Evolutionary conservation across 2,329 filamentous ascomycete species (phyloP), one percentile per base, ranked within the genome.

Genomic region (Sordariomycetes sp.): DNA sequence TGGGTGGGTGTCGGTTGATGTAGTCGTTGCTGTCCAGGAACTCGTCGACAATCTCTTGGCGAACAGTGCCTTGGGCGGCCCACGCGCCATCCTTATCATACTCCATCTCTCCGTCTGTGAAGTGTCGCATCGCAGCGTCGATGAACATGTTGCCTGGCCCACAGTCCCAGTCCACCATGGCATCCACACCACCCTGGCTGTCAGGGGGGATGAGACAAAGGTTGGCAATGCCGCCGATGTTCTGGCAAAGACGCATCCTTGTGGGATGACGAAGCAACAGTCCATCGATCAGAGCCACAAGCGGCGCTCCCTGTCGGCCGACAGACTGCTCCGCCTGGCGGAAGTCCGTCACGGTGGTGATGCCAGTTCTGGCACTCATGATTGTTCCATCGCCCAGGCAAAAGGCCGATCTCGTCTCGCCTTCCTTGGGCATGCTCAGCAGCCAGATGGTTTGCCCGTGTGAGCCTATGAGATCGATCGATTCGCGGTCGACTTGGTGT

Each of bases 401-500:
- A 32, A 75, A 50, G 12, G 68, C 64, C 26, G 63, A 66, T 26
- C 58, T 60, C 20, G 57, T 61, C 34, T 68, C 58, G 8, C 60
- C 63, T 18, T 44, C 36, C 33, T 66, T 59, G 0, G 71, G 68
- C 68, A 73, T 72, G 34, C 61, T 65, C 12, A 68, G 55, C 6
- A 74, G 54, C 68, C 68, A 76, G 42, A 72, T 72, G 8, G 71
- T 76, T 51, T 75, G 71, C 11, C 72, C 71, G 42, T 78, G 70
- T 4, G 69, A 72, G 17, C 71, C 71, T 24, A 77, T 61, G 16
- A 61, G 61, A 41, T 77, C 71, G 39, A 78, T 65, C 7, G 57
- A 6, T 9, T 18, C 21, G 8, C 20, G 28, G 9, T 15, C 15
- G 19, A 34, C 34, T n/a, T 37, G 32, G 7, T 41, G 34, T n/a